Percentiles rank a stretch among this genome's conserved stretches.
These are phyloP conservation scores for Symbiodinium natans DNA, from an alignment of 73 alveolate genomes.

Conservation along the genomic window DNA sequence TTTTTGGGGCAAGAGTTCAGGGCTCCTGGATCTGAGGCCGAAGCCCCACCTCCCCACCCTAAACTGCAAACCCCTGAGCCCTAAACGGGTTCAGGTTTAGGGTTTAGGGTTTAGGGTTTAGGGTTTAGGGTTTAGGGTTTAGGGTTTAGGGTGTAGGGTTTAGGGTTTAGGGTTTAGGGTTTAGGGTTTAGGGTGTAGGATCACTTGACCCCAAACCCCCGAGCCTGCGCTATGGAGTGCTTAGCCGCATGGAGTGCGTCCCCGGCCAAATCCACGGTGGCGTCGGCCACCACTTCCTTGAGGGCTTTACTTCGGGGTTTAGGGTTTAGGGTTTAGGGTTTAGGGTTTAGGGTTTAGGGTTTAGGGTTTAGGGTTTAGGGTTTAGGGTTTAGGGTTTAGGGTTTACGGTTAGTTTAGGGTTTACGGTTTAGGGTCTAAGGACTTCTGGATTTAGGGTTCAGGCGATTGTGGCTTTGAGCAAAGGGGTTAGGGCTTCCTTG, in stretches of 20 bases:
- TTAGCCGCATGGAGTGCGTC: conserved; percentile 21
- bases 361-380: neutral
- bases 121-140: too few relatives aligned
- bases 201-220: too few relatives aligned
- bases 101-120: too few relatives aligned
- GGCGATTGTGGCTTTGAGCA: too few relatives aligned
- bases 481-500: too few relatives aligned
- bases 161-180: too few relatives aligned
- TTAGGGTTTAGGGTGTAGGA: too few relatives aligned
- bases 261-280: conserved; percentile 42
- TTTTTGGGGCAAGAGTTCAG: too few relatives aligned
- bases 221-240: conserved; percentile 4
- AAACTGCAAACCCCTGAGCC: neutral
- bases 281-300: conserved; percentile 33
- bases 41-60: neutral
- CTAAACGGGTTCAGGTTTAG: too few relatives aligned
- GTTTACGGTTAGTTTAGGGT: neutral
- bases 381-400: neutral
- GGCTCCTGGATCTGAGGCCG: neutral
- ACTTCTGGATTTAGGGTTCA: too few relatives aligned
- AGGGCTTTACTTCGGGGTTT: neutral
- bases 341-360: too few relatives aligned
- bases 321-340: neutral
- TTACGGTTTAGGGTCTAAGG: neutral
- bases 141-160: too few relatives aligned